These are phyloP conservation scores for Salix udensis DNA, from an alignment of 345 rosid species.

Conservation along the genomic window DNA sequence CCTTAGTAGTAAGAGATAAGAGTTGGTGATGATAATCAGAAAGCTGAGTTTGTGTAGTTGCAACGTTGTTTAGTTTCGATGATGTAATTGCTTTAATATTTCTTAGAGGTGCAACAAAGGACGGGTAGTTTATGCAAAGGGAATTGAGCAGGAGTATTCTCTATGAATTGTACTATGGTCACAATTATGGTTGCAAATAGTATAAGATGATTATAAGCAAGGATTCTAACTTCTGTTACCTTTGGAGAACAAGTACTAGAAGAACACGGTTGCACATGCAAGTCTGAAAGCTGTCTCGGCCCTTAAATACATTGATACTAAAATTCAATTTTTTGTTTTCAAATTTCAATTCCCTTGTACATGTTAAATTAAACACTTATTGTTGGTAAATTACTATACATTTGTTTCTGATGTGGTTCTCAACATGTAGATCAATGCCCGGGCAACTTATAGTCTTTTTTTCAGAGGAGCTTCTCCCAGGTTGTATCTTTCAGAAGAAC, in stretches of 20 bases:
- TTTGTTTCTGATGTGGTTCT: slow-evolving; percentile 11
- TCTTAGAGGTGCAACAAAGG: background rate
- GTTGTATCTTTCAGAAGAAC: slow-evolving; percentile 53
- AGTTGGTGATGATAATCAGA: background rate
- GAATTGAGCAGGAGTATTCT: background rate
- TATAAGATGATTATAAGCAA: background rate
- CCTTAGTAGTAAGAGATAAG: background rate
- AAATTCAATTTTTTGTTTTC: background rate
- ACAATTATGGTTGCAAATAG: background rate
- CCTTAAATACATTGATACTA: background rate
- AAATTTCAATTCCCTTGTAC: background rate
- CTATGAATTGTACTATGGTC: background rate
- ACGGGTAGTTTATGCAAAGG: background rate
- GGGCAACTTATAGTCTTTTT: slow-evolving; percentile 73
- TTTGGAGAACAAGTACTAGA: background rate
- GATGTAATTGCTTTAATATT: background rate
- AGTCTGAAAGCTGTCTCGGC: background rate
- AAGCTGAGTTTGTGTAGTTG: background rate
- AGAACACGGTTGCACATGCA: background rate
- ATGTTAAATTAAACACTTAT: background rate
- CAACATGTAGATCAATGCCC: slow-evolving; percentile 69
- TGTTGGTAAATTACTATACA: background rate
- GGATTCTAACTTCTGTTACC: background rate
- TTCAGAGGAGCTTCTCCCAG: slow-evolving; percentile 70
- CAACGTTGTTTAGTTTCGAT: slow-evolving; percentile 2